Evolutionary conservation across 768 basidiomycete species (phyloP).

Genomic region (Termitomyces sp.): DNA sequence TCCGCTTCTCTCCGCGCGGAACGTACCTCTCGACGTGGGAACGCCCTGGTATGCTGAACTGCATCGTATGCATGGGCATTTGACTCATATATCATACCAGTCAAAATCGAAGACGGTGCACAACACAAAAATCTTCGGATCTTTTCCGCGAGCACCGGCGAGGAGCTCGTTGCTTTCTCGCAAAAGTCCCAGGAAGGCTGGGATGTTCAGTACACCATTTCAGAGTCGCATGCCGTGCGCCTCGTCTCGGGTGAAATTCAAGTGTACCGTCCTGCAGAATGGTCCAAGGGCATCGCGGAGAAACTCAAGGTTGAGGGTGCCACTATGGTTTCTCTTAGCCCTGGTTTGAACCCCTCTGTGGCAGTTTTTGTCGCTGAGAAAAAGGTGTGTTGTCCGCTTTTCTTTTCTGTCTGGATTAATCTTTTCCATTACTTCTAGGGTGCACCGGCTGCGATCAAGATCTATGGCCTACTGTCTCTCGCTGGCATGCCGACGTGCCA

Average conservation of each 20-base stretch:
- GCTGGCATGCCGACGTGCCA: conserved; percentile 63
- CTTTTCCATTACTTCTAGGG: conserved; percentile 43
- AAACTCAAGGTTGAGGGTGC: conserved; percentile 83
- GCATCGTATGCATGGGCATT: not conserved
- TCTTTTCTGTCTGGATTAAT: conserved; percentile 1
- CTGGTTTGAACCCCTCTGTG: conserved; percentile 81
- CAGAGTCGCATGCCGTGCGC: conserved; percentile 81
- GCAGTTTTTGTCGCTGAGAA: conserved; percentile 93
- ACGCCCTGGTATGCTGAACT: conserved; percentile 55
- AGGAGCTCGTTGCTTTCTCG: conserved; percentile 81
- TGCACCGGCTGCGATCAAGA: conserved; percentile 80
- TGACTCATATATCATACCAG: conserved; percentile 21
- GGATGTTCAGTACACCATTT: conserved; percentile 88
- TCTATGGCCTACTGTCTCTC: conserved; percentile 70
- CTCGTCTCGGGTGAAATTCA: conserved; percentile 80
- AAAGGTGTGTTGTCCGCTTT: conserved; percentile 48
- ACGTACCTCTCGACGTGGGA: conserved; percentile 96
- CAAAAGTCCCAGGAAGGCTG: conserved; percentile 92
- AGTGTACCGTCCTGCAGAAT: conserved; percentile 76
- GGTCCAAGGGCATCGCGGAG: conserved; percentile 73
- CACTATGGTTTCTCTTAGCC: conserved; percentile 71
- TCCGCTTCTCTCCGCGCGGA: conserved; percentile 90
- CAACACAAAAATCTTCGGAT: conserved; percentile 94
- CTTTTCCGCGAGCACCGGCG: conserved; percentile 81
- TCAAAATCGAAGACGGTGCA: conserved; percentile 84